phyloP scores from a whole-genome alignment of 768 basidiomycete genomes.

The Boletus coccyginus region DNA sequence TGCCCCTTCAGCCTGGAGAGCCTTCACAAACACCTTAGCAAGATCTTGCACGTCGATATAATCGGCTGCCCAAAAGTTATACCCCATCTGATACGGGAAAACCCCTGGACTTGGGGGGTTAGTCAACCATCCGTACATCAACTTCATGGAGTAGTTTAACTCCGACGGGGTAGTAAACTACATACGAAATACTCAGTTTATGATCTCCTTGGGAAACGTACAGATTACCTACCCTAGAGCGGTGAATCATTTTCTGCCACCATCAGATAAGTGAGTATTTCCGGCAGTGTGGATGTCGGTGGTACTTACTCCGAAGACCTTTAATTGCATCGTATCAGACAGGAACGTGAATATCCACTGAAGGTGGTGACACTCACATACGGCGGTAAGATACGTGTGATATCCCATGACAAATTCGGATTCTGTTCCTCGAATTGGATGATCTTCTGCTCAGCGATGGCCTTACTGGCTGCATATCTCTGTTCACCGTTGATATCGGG shows the following conservation, averaged over 20 bases:
- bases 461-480: neutral
- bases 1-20: neutral
- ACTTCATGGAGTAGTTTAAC: neutral
- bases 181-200: neutral
- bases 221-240: neutral
- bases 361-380: neutral
- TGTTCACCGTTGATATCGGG: neutral
- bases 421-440: neutral
- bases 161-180: neutral
- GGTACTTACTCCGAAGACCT: neutral
- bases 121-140: neutral
- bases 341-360: neutral
- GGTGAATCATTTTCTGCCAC: neutral
- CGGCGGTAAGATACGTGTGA: neutral
- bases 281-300: neutral
- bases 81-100: neutral
- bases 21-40: neutral
- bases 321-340: neutral
- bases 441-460: neutral
- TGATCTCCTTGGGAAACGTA: neutral
- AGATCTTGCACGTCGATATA: neutral
- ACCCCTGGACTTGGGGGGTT: neutral
- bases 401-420: neutral
- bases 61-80: neutral
- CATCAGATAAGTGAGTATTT: neutral